Evolutionary conservation across 225 moss, liverwort and hornwort genomes (phyloP), one percentile per base, ranked within the genome.

Genomic region (Pseudoscleropodium purum): DNA sequence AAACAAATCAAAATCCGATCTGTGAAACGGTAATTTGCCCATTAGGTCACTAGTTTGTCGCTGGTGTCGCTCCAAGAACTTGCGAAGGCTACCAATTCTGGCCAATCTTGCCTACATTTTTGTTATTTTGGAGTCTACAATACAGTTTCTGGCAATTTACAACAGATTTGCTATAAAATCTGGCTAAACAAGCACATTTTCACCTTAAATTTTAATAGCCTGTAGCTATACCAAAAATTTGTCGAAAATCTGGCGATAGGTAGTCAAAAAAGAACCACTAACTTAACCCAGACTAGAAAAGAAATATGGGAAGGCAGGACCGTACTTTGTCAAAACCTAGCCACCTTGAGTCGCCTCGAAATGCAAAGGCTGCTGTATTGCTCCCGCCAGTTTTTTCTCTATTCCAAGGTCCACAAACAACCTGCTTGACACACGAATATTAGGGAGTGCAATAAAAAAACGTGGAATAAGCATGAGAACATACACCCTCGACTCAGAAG

Each of bases 311-410:
- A 72, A 81, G 41, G 68, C 26, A 64, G 57, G 81, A 84, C 82
- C 81, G 47, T 89, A 96, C 96, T 92, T 96, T 97, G 84, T 94
- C 94, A 87, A 97, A 93, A 80, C 97, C 94, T 54, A 97, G 94
- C 97, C 97, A 97, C 85, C 97, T 92, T 79, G 97, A 96, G 88
- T 97, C 97, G 74, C 96, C 97, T 79, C 97, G 95, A 88, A 97
- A 97, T 65, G 94, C 91, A 74, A 97, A 97, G 65, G 79, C 78
- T 81, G 83, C 59, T 89, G 84, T 81, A 89, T 88, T 87, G 90
- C 93, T 87, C 61, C 93, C 91, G 85, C 92, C 74, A 49, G 67
- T 90, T 87, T 91, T 93, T 92, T 90, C 95, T 91, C 91, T 88
- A 81, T 93, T 91, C 97, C 97, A 97, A 85, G 95, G 93, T 82